Conservation (phyloP, 2,329 filamentous ascomycete species). For the Aspergillus ruber region DNA sequence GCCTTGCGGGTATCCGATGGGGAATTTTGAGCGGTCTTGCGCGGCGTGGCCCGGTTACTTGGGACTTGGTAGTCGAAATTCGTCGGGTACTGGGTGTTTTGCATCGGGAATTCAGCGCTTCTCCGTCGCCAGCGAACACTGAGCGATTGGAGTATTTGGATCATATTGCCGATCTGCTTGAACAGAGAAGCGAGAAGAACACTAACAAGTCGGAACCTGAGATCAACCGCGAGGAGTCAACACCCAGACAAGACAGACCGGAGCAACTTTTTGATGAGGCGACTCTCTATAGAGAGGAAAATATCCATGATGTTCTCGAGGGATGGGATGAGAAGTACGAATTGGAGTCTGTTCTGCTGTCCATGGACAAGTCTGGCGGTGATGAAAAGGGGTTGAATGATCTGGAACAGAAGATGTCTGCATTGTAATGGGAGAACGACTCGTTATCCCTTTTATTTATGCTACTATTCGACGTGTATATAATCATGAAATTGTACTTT, state of each 20-base stretch:
- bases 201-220: constrained; percentile 10
- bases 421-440: neutral
- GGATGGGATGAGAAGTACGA: constrained; percentile 26
- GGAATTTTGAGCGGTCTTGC: constrained; percentile 33
- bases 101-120: constrained; percentile 5
- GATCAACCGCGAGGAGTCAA: constrained; percentile 8
- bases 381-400: neutral
- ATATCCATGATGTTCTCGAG: constrained; percentile 11
- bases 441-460: neutral
- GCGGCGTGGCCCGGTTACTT: constrained; percentile 23
- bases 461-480: neutral
- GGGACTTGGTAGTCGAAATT: constrained; percentile 29
- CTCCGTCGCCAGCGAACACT: constrained; percentile 1
- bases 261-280: constrained; percentile 9
- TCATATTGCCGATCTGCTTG: constrained; percentile 13
- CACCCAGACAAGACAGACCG: constrained; percentile 6
- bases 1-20: constrained; percentile 35
- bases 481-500: neutral
- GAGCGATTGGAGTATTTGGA: constrained; percentile 16
- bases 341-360: constrained; percentile 16
- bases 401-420: neutral
- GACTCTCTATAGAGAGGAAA: constrained; percentile 6
- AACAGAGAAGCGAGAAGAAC: constrained; percentile 18
- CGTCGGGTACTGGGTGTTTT: constrained; percentile 18
- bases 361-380: constrained; percentile 6